Base-by-base conservation (phyloP, 2,329 filamentous ascomycete species). In the Neofusicoccum cordaticola region DNA sequence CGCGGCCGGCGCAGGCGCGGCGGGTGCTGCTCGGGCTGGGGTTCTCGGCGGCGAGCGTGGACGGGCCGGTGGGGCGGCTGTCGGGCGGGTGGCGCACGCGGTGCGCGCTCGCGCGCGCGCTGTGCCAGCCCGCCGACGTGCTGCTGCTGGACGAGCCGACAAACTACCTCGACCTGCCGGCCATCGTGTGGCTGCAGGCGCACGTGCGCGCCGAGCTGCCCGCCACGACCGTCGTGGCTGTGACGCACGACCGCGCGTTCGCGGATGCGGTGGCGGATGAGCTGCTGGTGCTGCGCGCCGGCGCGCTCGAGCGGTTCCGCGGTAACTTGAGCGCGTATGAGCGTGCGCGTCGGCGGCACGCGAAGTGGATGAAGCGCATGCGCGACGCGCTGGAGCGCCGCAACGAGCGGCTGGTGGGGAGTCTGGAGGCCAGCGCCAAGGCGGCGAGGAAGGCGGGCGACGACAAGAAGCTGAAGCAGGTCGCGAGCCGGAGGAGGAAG, bases 61-160 rank as follows among this genome's bases (percentile, higher is more conserved):
- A 81, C 13, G 86, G 84, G 66, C 82, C 86, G 6, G 82, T 91
- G 12, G 80, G 82, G 0, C 86, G 86, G 41, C 80, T 96, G 2
- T 95, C 91, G 0, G 92, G 92, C 6, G 92, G 80, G 0, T 82
- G 80, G 80, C 72, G 70, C 56, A 81, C 79, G 27, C 71, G 80
- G 12, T 80, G 78, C 53, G 74, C 75, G 48, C 74, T 82, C 11
- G 80, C 80, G 2, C 77, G 76, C 2, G 86, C 87, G 0, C 81
- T 96, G 3, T 84, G 92, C 1, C 89, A 93, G 67, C 85, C 89
- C 7, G 86, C 88, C 0, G 91, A 96, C 68, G 86, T 96, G 2
- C 81, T 96, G 65, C 88, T 96, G 58, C 85, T 96, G 2, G 92
- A 96, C 74, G 92, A 96, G 73, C 92, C 92, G 0, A 96, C 92